A percentile compares a stretch with the other conserved stretches of the same genome.
Conservation (phyloP, 768 basidiomycete species). For the Termitomyces sp. region DNA sequence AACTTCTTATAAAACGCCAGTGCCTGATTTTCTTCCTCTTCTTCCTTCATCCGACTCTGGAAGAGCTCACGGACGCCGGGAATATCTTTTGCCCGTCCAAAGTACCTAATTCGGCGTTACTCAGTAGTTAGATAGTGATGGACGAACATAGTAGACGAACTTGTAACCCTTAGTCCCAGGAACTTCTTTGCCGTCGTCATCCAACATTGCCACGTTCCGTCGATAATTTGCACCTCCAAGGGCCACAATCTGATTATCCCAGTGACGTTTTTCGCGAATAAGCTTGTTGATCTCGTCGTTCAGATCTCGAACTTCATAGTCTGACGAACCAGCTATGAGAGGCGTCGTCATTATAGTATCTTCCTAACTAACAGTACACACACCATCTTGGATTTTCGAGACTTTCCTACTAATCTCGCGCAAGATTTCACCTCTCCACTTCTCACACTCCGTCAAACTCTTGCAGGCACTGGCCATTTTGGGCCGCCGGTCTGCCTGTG, state of each 20-base stretch:
- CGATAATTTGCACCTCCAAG: constrained; percentile 96
- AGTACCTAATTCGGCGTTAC: constrained; percentile 61
- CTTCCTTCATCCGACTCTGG: constrained; percentile 78
- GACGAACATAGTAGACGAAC: constrained; percentile 37
- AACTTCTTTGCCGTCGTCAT: constrained; percentile 94
- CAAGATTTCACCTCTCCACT: no score
- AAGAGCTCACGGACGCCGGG: constrained; percentile 97
- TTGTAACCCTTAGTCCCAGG: constrained; percentile 98
- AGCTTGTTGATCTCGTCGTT: constrained; percentile 98
- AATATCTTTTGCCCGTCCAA: constrained; percentile 93
- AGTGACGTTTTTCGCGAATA: constrained; percentile 92
- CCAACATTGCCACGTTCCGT: constrained; percentile 89
- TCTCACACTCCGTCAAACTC: no score
- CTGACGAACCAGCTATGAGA: constrained; percentile 76
- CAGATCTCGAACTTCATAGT: constrained; percentile 93
- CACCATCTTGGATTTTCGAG: neutral
- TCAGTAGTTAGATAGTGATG: neutral
- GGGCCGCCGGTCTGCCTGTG: no score
- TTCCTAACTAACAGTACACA: neutral
- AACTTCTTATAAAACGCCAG: constrained; percentile 83
- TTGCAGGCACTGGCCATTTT: no score
- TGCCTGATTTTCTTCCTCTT: constrained; percentile 83
- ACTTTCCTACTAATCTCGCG: no score
- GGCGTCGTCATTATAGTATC: no score
- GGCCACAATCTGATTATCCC: constrained; percentile 98